Base-by-base conservation (phyloP, 257 asterid species). In the Orobanche coerulescens region DNA sequence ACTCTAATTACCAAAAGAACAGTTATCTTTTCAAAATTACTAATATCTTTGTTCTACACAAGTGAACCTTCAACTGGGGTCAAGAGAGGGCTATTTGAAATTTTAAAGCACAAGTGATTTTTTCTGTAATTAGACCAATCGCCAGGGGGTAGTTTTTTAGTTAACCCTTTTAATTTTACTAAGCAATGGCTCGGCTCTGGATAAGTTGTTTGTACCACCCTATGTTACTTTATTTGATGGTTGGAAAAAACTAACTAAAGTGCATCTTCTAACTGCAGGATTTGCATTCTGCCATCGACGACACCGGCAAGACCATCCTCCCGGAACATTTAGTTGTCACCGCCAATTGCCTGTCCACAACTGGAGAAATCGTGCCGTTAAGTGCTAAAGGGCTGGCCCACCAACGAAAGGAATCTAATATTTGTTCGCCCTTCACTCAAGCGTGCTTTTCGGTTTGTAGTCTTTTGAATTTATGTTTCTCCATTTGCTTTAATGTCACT, bases 331-430 rank as follows among this genome's bases (percentile, higher is more conserved):
- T 93, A 36, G 42, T 69, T 68, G 80, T 93, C 71, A 78, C 85
- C 0, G 95, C 96, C 68, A 87, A 81, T 79, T 81, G 90, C 78
- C 76, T 93, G 46, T 69, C 97, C 37, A 64, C 80, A 16, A 84
- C 96, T 0, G 98, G 98, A 48, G 91, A 87, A 67, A 89, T 93
- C 66, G 75, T 78, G 52, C 77, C 97, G 36, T 62, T 93, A 57
- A 84, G 75, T 66, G 73, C 91, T 46, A 84, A 73, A 75, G 98
- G 98, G 25, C 72, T 93, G 54, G 80, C 91, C 6, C 68, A 59
- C 37, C 98, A 86, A 72, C 82, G 97, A 77, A 93, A 84, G 82
- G 87, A 72, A 68, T 55, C 75, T 54, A 70, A 73, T 71, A 66
- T 77, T 55, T 13, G 65, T 66, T 67, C 96, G 19, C 98, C 98